phyloP scores from a whole-genome alignment of 768 basidiomycete genomes.

The Rhodocollybia butyracea region DNA sequence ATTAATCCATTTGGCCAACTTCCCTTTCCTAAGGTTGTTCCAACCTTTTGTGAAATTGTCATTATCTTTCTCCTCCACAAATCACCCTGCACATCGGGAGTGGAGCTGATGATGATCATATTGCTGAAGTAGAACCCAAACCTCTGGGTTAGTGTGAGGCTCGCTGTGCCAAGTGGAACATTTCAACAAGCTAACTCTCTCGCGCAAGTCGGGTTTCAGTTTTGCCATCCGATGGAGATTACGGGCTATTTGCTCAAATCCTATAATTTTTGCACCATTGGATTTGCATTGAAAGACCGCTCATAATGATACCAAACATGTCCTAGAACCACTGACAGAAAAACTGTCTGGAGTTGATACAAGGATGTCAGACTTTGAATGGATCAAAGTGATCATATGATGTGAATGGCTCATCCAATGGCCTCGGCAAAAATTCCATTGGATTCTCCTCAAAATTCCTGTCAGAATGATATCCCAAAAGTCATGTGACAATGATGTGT shows the following conservation, averaged over 20 bases:
- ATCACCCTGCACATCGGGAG: neutral
- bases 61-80: neutral
- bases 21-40: neutral
- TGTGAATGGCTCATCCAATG: no score
- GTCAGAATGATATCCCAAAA: no score
- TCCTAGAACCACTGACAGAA: no score
- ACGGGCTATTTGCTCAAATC: conserved; percentile 17
- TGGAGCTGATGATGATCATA: neutral
- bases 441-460: no score
- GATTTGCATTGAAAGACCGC: conserved; percentile 15
- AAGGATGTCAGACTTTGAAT: no score
- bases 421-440: no score
- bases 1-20: neutral
- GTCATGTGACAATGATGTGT: no score
- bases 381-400: no score
- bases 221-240: conserved; percentile 12
- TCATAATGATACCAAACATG: no score
- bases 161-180: neutral
- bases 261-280: conserved; percentile 12
- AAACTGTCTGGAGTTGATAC: no score
- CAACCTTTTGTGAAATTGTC: neutral
- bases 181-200: neutral
- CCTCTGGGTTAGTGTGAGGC: neutral
- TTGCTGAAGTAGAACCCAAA: neutral
- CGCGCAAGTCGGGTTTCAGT: neutral